Evolutionary conservation across 108 stramenopile genomes (phyloP).

Genomic region (Cylindrotheca fusiformis): DNA sequence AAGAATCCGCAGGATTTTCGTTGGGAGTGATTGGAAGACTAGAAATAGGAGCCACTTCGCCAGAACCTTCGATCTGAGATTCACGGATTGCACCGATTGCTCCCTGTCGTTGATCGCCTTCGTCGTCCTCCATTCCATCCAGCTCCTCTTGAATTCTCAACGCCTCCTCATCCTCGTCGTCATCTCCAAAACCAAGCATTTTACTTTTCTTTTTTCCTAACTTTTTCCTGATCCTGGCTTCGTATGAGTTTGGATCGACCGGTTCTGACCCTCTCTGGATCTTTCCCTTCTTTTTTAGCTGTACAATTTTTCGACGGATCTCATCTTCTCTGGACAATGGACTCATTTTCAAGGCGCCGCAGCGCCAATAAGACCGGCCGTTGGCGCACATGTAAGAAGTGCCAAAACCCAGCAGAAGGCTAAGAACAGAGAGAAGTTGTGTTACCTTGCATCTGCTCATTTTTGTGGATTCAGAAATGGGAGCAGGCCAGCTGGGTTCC

Average conservation of each 20-base stretch:
- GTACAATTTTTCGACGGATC: conserved; percentile 63
- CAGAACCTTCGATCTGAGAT: background rate
- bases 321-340: conserved; percentile 50
- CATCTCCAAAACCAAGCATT: conserved; percentile 31
- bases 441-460: too few relatives aligned
- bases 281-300: conserved; percentile 60
- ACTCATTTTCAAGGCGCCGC: too few relatives aligned
- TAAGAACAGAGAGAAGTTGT: too few relatives aligned
- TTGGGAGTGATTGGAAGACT: background rate
- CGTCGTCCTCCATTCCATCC: conserved; percentile 22
- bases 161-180: conserved; percentile 36
- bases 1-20: conserved; percentile 1
- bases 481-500: too few relatives aligned
- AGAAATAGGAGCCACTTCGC: background rate
- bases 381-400: too few relatives aligned
- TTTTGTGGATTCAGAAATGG: too few relatives aligned
- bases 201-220: conserved; percentile 27
- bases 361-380: too few relatives aligned
- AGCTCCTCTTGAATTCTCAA: conserved; percentile 4
- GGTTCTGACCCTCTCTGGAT: conserved; percentile 19
- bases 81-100: background rate
- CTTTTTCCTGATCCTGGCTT: conserved; percentile 29
- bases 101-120: conserved; percentile 4
- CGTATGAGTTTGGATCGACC: conserved; percentile 10
- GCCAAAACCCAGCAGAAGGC: too few relatives aligned